Evolutionary conservation across 2,329 filamentous ascomycete species (phyloP).

Genomic region (Sclerotinia glacialis): DNA sequence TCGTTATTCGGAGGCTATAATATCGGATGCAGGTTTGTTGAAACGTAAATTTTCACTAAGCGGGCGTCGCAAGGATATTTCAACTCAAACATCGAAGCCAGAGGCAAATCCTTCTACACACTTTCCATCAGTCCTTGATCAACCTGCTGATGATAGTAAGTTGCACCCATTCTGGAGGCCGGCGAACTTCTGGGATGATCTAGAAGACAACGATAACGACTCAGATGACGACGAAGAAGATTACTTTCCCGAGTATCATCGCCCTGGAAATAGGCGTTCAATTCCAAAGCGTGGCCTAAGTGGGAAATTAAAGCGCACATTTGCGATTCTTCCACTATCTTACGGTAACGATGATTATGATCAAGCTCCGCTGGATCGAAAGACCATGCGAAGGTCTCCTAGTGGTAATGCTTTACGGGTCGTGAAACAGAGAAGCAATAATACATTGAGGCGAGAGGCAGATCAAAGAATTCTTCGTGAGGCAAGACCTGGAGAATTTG

Average conservation of each 20-base stretch:
- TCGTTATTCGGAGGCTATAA: slow-evolving; percentile 50
- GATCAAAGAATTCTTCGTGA: slow-evolving; percentile 25
- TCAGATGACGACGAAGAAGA: slow-evolving; percentile 30
- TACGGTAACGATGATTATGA: slow-evolving; percentile 45
- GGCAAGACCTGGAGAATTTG: slow-evolving; percentile 29
- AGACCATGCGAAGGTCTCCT: slow-evolving; percentile 57
- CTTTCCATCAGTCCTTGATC: slow-evolving; percentile 47
- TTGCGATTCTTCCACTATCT: slow-evolving; percentile 56
- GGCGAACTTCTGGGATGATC: slow-evolving; percentile 45
- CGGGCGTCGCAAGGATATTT: slow-evolving; percentile 30
- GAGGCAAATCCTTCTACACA: slow-evolving; percentile 35
- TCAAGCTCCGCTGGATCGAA: slow-evolving; percentile 46
- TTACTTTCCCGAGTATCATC: slow-evolving; percentile 47
- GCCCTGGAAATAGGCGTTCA: slow-evolving; percentile 42
- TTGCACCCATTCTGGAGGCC: slow-evolving; percentile 63
- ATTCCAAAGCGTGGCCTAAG: slow-evolving; percentile 51
- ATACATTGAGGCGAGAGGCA: slow-evolving; percentile 30
- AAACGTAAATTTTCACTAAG: slow-evolving; percentile 42
- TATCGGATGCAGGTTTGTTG: slow-evolving; percentile 51
- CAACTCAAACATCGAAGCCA: slow-evolving; percentile 33
- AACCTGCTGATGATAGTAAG: slow-evolving; percentile 52
- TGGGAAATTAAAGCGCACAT: slow-evolving; percentile 48
- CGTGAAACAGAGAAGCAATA: slow-evolving; percentile 51
- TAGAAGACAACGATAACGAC: slow-evolving; percentile 43
- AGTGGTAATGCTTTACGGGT: slow-evolving; percentile 58